A percentile compares a stretch with the other conserved stretches of the same genome.
These are phyloP conservation scores for Zizania latifolia DNA, from an alignment of 176 grass and related monocot genomes.

Conservation along the genomic window DNA sequence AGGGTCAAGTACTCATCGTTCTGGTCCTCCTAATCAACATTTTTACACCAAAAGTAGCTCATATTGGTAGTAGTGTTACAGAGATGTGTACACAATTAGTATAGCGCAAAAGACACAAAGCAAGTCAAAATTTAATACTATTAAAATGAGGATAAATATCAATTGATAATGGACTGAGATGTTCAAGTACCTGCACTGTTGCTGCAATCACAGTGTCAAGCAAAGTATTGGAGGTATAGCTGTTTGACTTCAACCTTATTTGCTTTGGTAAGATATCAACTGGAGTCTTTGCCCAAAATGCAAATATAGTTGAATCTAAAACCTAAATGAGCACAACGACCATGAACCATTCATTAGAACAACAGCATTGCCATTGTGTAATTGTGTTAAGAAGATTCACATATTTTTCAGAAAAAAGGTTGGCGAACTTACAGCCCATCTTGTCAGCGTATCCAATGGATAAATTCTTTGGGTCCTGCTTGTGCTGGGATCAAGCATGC, in stretches of 20 bases:
- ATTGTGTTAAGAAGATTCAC: background rate
- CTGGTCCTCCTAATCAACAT: background rate
- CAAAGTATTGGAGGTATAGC: conserved; percentile 79
- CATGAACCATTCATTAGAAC: conserved; percentile 18
- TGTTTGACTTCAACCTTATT: conserved; percentile 91
- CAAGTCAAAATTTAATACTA: background rate
- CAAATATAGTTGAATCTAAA: conserved; percentile 78
- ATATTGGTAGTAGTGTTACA: background rate
- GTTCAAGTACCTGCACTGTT: conserved; percentile 68
- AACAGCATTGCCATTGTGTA: background rate
- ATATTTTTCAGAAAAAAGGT: background rate
- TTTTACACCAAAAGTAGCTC: background rate
- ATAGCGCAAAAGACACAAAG: too few relatives aligned
- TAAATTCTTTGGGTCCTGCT: conserved; percentile 76
- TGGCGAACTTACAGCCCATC: conserved; percentile 66
- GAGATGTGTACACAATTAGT: too few relatives aligned
- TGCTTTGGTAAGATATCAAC: conserved; percentile 72
- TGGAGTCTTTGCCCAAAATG: conserved; percentile 90
- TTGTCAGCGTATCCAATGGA: conserved; percentile 76
- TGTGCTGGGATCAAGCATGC: conserved; percentile 92
- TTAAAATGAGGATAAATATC: background rate
- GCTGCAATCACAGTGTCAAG: conserved; percentile 91
- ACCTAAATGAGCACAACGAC: conserved; percentile 41
- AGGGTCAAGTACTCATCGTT: background rate
- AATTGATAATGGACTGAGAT: background rate